Conservation (phyloP, 2,329 filamentous ascomycete species). For the Pseudogymnoascus sp. region DNA sequence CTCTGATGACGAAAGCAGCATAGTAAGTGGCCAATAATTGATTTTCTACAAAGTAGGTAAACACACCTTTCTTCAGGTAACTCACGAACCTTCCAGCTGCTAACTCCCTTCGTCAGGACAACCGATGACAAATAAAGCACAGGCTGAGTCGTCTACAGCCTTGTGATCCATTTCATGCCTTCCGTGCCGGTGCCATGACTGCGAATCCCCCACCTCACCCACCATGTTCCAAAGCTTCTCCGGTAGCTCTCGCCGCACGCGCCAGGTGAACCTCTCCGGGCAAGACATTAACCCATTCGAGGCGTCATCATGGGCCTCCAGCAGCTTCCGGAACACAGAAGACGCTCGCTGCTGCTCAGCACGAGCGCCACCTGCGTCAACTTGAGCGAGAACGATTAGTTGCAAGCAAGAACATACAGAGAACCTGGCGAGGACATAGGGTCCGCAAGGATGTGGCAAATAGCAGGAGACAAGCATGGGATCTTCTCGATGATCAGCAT, state of each 20-base stretch:
- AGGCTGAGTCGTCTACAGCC: neutral
- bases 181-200: slow-evolving; percentile 11
- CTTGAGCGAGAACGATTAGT: slow-evolving; percentile 71
- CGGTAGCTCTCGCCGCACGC: slow-evolving; percentile 73
- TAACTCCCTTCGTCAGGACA: neutral
- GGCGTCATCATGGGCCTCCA: slow-evolving; percentile 51
- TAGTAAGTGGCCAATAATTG: slow-evolving; percentile 4
- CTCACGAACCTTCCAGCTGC: neutral
- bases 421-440: slow-evolving; percentile 72
- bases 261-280: slow-evolving; percentile 91
- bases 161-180: neutral
- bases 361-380: slow-evolving; percentile 74
- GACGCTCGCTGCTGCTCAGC: slow-evolving; percentile 78
- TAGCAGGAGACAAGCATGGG: slow-evolving; percentile 55
- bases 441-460: slow-evolving; percentile 53
- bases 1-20: slow-evolving; percentile 1
- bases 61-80: neutral
- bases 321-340: slow-evolving; percentile 61
- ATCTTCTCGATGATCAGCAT: slow-evolving; percentile 46
- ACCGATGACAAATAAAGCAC: slow-evolving; percentile 1
- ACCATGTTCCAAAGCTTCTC: slow-evolving; percentile 90
- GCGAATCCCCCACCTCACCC: slow-evolving; percentile 18
- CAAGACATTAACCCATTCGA: slow-evolving; percentile 75
- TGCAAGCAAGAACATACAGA: slow-evolving; percentile 69
- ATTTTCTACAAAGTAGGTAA: neutral